Evolutionary conservation across 2,329 filamentous ascomycete species (phyloP), one percentile per base, ranked within the genome.

Genomic region (Helotiales sp.): DNA sequence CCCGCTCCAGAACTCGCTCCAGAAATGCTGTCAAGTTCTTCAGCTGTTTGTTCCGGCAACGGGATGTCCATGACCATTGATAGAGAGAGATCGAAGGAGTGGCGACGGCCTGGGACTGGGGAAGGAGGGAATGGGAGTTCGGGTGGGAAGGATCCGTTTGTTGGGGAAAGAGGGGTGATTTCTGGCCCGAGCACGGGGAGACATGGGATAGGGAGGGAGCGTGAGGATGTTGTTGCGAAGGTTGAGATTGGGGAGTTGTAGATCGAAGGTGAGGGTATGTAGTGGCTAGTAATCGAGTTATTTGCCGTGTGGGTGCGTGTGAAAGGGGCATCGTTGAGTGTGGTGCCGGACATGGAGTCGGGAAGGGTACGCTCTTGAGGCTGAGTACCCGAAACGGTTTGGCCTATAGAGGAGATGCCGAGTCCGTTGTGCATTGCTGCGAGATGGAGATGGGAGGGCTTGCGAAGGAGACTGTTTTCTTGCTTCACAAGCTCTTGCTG

Each of bases 381-480:
- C n/a, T n/a, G n/a, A n/a, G n/a, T n/a, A n/a, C n/a, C n/a, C n/a
- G n/a, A n/a, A n/a, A n/a, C n/a, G n/a, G n/a, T n/a, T n/a, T n/a
- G n/a, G n/a, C n/a, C n/a, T n/a, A n/a, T n/a, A n/a, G 9, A 30
- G 10, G 57, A 31, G 27, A 61, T 58, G 13, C 56, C 63, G n/a
- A 65, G 59, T 50, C 61, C 54, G 15, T 30, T 12, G 52, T 34
- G 9, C 15, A 25, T 44, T 19, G 40, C 4, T 15, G 31, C 5
- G 31, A 34, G 31, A 13, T 5, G 12, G 31, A 5, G 10, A 15
- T n/a, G n/a, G n/a, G n/a, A n/a, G n/a, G n/a, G n/a, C n/a, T n/a
- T n/a, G n/a, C n/a, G n/a, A n/a, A n/a, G n/a, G n/a, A n/a, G n/a
- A n/a, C n/a, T n/a, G n/a, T n/a, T n/a, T n/a, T n/a, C n/a, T n/a